phyloP scores from a whole-genome alignment of 2,329 filamentous ascomycete genomes.

The Sordariomycetes sp. region DNA sequence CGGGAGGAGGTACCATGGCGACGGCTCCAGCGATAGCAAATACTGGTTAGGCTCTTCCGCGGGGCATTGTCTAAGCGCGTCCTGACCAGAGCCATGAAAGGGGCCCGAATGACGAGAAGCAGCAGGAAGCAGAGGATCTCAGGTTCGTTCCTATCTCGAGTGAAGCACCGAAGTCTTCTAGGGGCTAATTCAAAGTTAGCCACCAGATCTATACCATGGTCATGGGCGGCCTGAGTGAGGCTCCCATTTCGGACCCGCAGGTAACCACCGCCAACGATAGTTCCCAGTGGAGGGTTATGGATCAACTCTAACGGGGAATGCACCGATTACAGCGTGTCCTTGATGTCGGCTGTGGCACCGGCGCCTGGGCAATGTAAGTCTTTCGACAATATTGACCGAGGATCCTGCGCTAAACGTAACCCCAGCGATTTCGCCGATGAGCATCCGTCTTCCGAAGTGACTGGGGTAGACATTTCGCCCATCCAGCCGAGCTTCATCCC shows the following conservation, averaged over 20 bases:
- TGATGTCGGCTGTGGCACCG: constrained; percentile 50
- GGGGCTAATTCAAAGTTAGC: constrained; percentile 5
- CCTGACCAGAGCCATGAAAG: constrained; percentile 4
- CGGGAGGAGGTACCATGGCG: constrained; percentile 35
- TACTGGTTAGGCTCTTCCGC: constrained; percentile 12
- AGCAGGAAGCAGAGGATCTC: constrained; percentile 17
- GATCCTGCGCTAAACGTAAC: no score
- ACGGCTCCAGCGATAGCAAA: constrained; percentile 24
- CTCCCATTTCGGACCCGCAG: constrained; percentile 21
- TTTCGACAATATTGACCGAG: neutral
- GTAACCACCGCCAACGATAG: neutral
- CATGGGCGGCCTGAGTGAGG: constrained; percentile 30
- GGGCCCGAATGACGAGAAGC: constrained; percentile 16
- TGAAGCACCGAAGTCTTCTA: neutral
- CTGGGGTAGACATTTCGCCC: constrained; percentile 45
- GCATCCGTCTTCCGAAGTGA: constrained; percentile 21
- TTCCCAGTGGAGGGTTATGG: constrained; percentile 9
- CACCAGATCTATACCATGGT: constrained; percentile 40
- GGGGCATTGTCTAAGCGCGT: neutral
- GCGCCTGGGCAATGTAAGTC: constrained; percentile 35
- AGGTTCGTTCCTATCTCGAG: constrained; percentile 9
- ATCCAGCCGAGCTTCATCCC: constrained; percentile 49
- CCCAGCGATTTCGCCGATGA: constrained; percentile 31
- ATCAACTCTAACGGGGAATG: neutral
- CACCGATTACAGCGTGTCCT: constrained; percentile 30